phyloP scores from a whole-genome alignment of 768 basidiomycete genomes.

The Kwoniella bestiolae region DNA sequence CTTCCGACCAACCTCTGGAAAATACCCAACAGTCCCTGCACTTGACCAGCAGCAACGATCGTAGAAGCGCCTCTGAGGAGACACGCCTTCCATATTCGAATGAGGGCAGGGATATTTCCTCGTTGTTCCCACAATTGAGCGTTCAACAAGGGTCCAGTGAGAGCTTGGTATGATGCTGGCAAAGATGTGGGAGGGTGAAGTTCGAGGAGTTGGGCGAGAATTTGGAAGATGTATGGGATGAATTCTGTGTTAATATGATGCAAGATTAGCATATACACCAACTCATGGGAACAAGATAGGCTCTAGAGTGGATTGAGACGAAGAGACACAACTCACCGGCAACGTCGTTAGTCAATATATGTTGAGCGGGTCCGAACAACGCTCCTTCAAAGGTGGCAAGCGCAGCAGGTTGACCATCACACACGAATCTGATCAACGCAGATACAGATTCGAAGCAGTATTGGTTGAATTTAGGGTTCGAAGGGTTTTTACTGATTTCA shows the following conservation, averaged over 20 bases:
- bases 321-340: constrained; percentile 67
- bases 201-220: constrained; percentile 93
- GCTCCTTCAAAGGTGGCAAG: constrained; percentile 76
- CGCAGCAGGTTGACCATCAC: constrained; percentile 69
- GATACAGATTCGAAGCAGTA: constrained; percentile 96
- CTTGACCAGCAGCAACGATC: constrained; percentile 73
- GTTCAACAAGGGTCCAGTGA: constrained; percentile 81
- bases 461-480: constrained; percentile 96
- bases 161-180: constrained; percentile 74
- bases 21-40: constrained; percentile 79
- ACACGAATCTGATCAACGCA: constrained; percentile 91
- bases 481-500: constrained; percentile 90
- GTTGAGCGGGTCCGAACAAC: constrained; percentile 82
- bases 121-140: constrained; percentile 90
- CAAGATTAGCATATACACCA: no score
- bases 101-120: constrained; percentile 91
- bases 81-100: constrained; percentile 83
- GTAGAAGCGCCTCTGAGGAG: constrained; percentile 69
- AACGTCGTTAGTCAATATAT: constrained; percentile 89
- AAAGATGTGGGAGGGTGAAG: constrained; percentile 66
- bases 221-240: constrained; percentile 95
- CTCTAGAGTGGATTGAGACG: not conserved
- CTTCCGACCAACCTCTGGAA: constrained; percentile 88
- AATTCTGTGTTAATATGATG: constrained; percentile 77
- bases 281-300: no score